These are phyloP conservation scores for Suillus variegatus DNA, from an alignment of 768 basidiomycete genomes.

Conservation along the genomic window DNA sequence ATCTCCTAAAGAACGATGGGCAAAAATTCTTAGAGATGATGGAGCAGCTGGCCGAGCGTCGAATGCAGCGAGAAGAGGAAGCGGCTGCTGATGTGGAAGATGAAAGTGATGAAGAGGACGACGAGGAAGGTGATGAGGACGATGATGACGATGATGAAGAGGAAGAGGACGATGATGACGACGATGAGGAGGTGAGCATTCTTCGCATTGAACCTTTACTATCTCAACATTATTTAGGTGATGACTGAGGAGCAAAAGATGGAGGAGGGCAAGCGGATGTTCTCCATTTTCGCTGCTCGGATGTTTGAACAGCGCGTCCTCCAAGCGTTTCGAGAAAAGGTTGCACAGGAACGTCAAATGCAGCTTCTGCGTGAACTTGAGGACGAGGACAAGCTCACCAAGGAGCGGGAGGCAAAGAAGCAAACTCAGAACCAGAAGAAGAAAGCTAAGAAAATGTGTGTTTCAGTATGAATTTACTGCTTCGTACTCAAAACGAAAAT, in stretches of 20 bases:
- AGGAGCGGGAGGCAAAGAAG: slow-evolving; percentile 89
- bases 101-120: slow-evolving; percentile 62
- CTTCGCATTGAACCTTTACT: slow-evolving; percentile 9
- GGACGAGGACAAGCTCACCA: slow-evolving; percentile 86
- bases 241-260: slow-evolving; percentile 98
- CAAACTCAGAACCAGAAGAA: slow-evolving; percentile 97
- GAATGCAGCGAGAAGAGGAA: slow-evolving; percentile 88
- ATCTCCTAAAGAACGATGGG: slow-evolving; percentile 97
- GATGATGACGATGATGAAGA: slow-evolving; percentile 70
- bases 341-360: slow-evolving; percentile 92
- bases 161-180: slow-evolving; percentile 49
- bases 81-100: slow-evolving; percentile 61
- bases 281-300: slow-evolving; percentile 97
- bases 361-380: slow-evolving; percentile 94
- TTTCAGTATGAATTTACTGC: slow-evolving; percentile 23
- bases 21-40: slow-evolving; percentile 99
- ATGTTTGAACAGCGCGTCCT: slow-evolving; percentile 99
- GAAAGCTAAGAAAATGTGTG: slow-evolving; percentile 96
- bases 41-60: slow-evolving; percentile 95
- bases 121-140: slow-evolving; percentile 59
- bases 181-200: slow-evolving; percentile 47
- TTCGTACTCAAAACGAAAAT: slow-evolving; percentile 9
- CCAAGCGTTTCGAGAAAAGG: slow-evolving; percentile 94
- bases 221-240: slow-evolving; percentile 39
- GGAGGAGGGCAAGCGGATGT: slow-evolving; percentile 99